These are phyloP conservation scores for Cinchona pubescens DNA, from an alignment of 257 asterid species.

Conservation along the genomic window DNA sequence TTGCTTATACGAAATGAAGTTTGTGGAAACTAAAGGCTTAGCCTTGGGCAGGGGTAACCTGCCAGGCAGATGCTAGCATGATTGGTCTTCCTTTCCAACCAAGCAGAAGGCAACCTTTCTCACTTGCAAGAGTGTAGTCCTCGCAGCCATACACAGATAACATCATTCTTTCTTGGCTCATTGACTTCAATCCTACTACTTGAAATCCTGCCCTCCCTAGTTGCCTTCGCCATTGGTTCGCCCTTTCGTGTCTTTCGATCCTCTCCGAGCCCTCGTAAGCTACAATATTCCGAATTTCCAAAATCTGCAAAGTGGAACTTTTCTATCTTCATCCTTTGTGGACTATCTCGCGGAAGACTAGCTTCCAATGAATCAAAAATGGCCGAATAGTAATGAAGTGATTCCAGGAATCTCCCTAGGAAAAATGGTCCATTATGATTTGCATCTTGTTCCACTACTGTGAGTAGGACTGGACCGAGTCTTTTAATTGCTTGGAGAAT, in stretches of 20 bases:
- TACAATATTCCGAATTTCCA: slow-evolving; percentile 51
- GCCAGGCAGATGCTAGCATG: slow-evolving; percentile 64
- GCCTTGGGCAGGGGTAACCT: slow-evolving; percentile 9
- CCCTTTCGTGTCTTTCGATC: slow-evolving; percentile 58
- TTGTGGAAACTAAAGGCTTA: background rate
- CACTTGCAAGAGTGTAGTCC: slow-evolving; percentile 42
- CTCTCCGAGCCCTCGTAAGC: slow-evolving; percentile 51
- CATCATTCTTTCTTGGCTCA: slow-evolving; percentile 33
- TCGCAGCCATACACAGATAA: slow-evolving; percentile 42
- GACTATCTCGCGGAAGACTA: slow-evolving; percentile 31
- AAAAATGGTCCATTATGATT: slow-evolving; percentile 60
- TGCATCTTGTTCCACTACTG: slow-evolving; percentile 66
- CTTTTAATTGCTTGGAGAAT: slow-evolving; percentile 49
- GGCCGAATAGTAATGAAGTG: slow-evolving; percentile 62
- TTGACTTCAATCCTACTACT: slow-evolving; percentile 38
- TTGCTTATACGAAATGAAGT: background rate
- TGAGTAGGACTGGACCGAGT: slow-evolving; percentile 38
- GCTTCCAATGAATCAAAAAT: slow-evolving; percentile 59
- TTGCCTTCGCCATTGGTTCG: slow-evolving; percentile 63
- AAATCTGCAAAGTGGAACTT: slow-evolving; percentile 32
- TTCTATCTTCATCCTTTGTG: slow-evolving; percentile 48
- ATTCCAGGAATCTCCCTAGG: slow-evolving; percentile 56
- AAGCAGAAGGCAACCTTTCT: slow-evolving; percentile 58
- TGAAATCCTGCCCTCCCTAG: slow-evolving; percentile 51
- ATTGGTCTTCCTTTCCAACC: slow-evolving; percentile 75